Conservation (phyloP, 495 filamentous ascomycete genomes). For the Penicillium dipodomyicola region DNA sequence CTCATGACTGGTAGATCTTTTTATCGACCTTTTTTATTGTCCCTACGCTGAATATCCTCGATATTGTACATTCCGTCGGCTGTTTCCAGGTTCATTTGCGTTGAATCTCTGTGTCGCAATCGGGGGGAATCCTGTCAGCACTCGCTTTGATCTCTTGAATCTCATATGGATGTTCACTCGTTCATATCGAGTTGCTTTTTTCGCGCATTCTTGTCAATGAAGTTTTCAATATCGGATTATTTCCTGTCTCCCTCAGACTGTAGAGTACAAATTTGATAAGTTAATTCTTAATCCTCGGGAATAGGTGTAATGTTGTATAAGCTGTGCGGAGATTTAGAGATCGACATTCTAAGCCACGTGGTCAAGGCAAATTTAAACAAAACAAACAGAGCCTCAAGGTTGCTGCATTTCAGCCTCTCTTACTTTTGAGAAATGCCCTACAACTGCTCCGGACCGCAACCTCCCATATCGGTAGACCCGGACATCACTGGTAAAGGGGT, state of each 20-base stretch:
- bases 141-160: slow-evolving; percentile 2
- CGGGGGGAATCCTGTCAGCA: neutral
- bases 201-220: neutral
- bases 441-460: no score
- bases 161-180: neutral
- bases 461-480: no score
- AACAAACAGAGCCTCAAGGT: no score
- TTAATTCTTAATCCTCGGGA: neutral
- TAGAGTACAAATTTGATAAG: neutral
- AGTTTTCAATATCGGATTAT: neutral
- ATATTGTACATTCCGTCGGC: slow-evolving; percentile 28
- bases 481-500: no score
- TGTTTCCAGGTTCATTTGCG: slow-evolving; percentile 23
- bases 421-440: no score
- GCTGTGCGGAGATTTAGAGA: no score
- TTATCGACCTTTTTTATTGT: neutral
- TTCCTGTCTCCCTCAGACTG: neutral
- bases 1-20: slow-evolving; percentile 25
- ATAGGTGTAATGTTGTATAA: no score
- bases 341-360: no score
- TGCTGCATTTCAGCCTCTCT: no score
- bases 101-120: neutral
- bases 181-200: slow-evolving; percentile 2
- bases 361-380: no score
- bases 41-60: slow-evolving; percentile 12